Evolutionary conservation across 2,329 filamentous ascomycete species (phyloP).

Genomic region (Stenocarpella maydis): DNA sequence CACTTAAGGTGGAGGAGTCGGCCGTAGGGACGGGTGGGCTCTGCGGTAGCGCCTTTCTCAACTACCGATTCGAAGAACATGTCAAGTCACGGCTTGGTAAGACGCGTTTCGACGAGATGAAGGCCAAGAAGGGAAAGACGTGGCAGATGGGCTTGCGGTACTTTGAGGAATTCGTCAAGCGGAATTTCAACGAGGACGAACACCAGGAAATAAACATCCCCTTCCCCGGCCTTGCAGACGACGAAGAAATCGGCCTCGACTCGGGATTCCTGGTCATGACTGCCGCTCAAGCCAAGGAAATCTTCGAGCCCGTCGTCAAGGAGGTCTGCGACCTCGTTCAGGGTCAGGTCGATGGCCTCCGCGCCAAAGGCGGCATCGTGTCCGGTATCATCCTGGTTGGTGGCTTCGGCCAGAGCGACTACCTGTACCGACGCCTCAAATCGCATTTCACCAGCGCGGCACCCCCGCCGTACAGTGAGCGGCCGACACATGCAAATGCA

Average conservation of each 20-base stretch:
- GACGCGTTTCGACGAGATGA: conserved; percentile 76
- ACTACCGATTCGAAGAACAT: conserved; percentile 83
- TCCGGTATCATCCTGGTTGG: conserved; percentile 83
- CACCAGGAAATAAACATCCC: conserved; percentile 80
- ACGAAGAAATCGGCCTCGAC: conserved; percentile 77
- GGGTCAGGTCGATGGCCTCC: conserved; percentile 71
- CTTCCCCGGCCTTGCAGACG: conserved; percentile 79
- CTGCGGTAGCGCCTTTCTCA: conserved; percentile 81
- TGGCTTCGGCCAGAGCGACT: conserved; percentile 82
- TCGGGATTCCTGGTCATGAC: conserved; percentile 80
- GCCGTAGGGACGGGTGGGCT: conserved; percentile 81
- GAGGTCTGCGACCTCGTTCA: conserved; percentile 74
- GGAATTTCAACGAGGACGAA: conserved; percentile 83
- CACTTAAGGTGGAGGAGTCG: conserved; percentile 78
- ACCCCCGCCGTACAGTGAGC: conserved; percentile 71
- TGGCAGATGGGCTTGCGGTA: conserved; percentile 83
- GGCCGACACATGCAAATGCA: conserved; percentile 70
- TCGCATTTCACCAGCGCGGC: conserved; percentile 69
- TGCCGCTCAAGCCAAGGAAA: conserved; percentile 73
- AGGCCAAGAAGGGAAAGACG: conserved; percentile 77
- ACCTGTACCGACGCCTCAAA: conserved; percentile 76
- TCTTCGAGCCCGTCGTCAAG: conserved; percentile 79
- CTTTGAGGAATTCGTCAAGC: conserved; percentile 86
- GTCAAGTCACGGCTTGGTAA: conserved; percentile 73
- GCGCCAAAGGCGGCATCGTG: conserved; percentile 67